phyloP scores from a whole-genome alignment of 495 filamentous ascomycete genomes.

The Penicillium parvum region DNA sequence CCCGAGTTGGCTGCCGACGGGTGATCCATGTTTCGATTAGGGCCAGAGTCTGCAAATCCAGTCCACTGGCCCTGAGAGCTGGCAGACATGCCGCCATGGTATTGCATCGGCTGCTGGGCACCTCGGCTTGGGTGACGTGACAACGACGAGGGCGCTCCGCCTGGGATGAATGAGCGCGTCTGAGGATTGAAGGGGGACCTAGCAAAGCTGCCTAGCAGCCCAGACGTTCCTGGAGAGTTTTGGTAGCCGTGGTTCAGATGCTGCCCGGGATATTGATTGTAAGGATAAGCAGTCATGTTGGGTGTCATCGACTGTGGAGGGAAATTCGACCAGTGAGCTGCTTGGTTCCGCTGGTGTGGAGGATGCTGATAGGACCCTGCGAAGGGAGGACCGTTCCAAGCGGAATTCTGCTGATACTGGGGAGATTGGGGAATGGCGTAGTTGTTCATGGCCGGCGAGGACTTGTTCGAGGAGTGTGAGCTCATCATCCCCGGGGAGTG shows the following conservation, averaged over 20 bases:
- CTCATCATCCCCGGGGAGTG: constrained; percentile 38
- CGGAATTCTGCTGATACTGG: constrained; percentile 28
- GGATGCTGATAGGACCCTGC: constrained; percentile 41
- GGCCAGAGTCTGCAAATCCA: constrained; percentile 32
- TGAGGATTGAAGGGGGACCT: constrained; percentile 88
- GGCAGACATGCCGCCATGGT: constrained; percentile 27
- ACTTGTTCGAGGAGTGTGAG: constrained; percentile 36
- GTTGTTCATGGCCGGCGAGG: constrained; percentile 42
- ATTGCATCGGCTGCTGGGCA: constrained; percentile 27
- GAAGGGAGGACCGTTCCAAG: constrained; percentile 36
- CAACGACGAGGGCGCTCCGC: constrained; percentile 25
- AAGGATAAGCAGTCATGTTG: constrained; percentile 59
- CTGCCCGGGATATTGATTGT: constrained; percentile 70
- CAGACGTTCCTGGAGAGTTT: constrained; percentile 54
- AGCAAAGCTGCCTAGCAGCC: constrained; percentile 76
- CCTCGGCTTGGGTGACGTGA: constrained; percentile 30
- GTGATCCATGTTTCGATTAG: constrained; percentile 16
- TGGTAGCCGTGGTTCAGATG: constrained; percentile 60
- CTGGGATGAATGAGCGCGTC: constrained; percentile 82
- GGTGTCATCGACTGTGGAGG: constrained; percentile 32
- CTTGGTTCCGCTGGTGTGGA: constrained; percentile 30
- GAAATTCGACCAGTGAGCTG: constrained; percentile 37
- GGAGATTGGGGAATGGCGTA: constrained; percentile 31
- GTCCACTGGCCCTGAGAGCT: constrained; percentile 28
- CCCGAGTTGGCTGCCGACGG: constrained; percentile 3